These are phyloP conservation scores for Apodospora peruviana DNA, from an alignment of 495 filamentous ascomycete species.

Conservation along the genomic window DNA sequence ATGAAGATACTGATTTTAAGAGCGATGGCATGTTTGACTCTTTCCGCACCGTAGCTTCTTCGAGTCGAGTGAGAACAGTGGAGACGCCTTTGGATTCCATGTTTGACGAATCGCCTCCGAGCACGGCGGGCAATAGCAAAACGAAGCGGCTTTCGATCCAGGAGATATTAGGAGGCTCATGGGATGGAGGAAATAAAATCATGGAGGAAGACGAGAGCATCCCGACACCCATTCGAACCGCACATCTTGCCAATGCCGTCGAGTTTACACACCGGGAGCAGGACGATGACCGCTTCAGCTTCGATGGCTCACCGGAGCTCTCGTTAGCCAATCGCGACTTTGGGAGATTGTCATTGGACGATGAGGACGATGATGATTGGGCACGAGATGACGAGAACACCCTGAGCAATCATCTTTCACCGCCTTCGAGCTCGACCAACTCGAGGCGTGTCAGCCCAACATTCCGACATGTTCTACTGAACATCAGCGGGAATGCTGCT, in stretches of 20 bases:
- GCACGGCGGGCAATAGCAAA: constrained; percentile 43
- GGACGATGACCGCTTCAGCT: constrained; percentile 11
- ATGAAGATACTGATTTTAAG: constrained; percentile 79
- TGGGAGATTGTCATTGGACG: constrained; percentile 47
- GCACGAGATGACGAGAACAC: constrained; percentile 49
- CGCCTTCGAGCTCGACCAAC: constrained; percentile 46
- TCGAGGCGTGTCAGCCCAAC: constrained; percentile 41
- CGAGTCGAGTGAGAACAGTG: constrained; percentile 39
- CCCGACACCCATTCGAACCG: constrained; percentile 49
- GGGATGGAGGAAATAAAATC: constrained; percentile 50
- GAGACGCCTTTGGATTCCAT: constrained; percentile 72
- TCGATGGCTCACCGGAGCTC: constrained; percentile 14
- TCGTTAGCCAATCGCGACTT: constrained; percentile 29
- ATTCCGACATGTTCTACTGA: constrained; percentile 35
- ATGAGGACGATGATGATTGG: constrained; percentile 62
- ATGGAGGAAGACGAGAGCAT: constrained; percentile 61
- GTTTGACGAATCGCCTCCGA: constrained; percentile 71
- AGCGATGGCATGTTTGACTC: constrained; percentile 94
- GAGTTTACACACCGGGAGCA: constrained; percentile 11
- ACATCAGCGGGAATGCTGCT: constrained; percentile 34
- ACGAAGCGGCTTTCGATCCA: constrained; percentile 56
- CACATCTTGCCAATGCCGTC: constrained; percentile 16
- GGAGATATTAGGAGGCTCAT: constrained; percentile 41
- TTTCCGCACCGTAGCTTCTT: constrained; percentile 73
- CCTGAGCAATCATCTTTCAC: constrained; percentile 47